Evolutionary conservation across 495 filamentous ascomycete genomes (phyloP).

Genomic region (Elasticomyces elasticus): DNA sequence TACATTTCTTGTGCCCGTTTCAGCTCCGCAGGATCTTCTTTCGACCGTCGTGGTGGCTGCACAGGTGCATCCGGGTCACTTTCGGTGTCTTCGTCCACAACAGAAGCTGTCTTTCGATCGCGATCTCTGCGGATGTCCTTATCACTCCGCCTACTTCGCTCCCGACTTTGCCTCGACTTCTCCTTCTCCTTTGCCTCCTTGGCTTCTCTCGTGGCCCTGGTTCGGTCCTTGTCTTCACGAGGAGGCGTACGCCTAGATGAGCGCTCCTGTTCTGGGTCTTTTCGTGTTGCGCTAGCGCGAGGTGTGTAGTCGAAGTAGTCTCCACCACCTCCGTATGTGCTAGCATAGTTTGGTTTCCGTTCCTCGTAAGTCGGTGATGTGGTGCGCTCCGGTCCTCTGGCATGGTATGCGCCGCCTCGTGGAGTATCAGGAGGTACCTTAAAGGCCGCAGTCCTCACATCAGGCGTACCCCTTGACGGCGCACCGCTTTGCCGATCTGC

Average conservation of each 20-base stretch:
- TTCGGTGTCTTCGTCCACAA: background rate
- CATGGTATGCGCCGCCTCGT: constrained; percentile 6
- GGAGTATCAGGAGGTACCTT: constrained; percentile 11
- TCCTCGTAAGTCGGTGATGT: constrained; percentile 16
- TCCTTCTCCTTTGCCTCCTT: constrained; percentile 13
- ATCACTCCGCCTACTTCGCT: constrained; percentile 9
- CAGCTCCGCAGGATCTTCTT: constrained; percentile 13
- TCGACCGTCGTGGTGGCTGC: background rate
- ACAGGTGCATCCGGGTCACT: constrained; percentile 7
- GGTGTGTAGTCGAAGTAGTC: constrained; percentile 21
- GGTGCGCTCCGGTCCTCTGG: constrained; percentile 8
- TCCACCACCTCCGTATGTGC: background rate
- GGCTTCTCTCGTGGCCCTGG: background rate
- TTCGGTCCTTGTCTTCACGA: background rate
- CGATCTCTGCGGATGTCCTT: constrained; percentile 15
- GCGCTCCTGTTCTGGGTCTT: constrained; percentile 12
- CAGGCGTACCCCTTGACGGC: background rate
- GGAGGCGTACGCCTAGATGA: constrained; percentile 6
- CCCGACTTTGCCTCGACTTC: background rate
- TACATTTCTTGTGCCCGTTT: background rate
- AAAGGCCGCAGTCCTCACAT: constrained; percentile 7
- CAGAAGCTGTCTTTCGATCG: constrained; percentile 6
- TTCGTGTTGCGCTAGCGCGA: constrained; percentile 5
- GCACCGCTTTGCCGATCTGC: constrained; percentile 25
- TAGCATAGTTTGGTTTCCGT: constrained; percentile 4